Evolutionary conservation across 2,329 filamentous ascomycete species (phyloP).

Genomic region (Sclerotiophoma versabilis): DNA sequence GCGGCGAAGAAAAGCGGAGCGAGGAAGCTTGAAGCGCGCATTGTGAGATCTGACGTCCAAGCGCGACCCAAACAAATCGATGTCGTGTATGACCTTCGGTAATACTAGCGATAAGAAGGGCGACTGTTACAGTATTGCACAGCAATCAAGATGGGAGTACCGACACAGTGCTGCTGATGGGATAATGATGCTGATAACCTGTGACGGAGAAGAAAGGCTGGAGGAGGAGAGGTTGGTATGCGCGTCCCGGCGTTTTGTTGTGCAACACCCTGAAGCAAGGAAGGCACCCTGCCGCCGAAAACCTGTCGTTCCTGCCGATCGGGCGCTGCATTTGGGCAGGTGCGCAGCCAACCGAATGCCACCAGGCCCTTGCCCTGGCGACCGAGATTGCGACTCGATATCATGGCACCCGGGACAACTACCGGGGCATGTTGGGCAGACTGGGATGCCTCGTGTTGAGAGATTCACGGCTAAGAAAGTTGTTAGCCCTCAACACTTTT

Average conservation of each 20-base stretch:
- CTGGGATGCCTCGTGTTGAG: constrained; percentile 4
- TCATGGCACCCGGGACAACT: constrained; percentile 10
- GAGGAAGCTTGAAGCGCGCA: constrained; percentile 39
- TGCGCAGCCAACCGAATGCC: constrained; percentile 13
- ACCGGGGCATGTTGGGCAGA: constrained; percentile 6
- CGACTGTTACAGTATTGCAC: not conserved
- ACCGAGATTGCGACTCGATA: constrained; percentile 20
- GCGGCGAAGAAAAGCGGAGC: constrained; percentile 40
- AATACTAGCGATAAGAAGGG: not conserved
- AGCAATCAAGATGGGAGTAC: not conserved
- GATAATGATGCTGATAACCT: constrained; percentile 6
- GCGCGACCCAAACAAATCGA: constrained; percentile 11
- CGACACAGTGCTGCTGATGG: not conserved
- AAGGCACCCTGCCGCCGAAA: constrained; percentile 18
- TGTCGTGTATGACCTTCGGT: not conserved
- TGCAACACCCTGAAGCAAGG: constrained; percentile 28
- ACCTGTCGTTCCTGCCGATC: constrained; percentile 27
- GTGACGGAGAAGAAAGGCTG: constrained; percentile 12
- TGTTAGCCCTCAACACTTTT: constrained; percentile 6
- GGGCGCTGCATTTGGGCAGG: constrained; percentile 14
- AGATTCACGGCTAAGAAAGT: constrained; percentile 2
- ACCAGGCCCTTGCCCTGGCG: constrained; percentile 10
- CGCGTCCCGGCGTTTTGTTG: constrained; percentile 23
- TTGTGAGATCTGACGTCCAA: constrained; percentile 24
- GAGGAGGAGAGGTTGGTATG: constrained; percentile 25